A percentile compares a stretch with the other conserved stretches of the same genome.
These are phyloP conservation scores for Liriodendron chinense DNA, from an alignment of 164 flowering plant species.

Conservation along the genomic window DNA sequence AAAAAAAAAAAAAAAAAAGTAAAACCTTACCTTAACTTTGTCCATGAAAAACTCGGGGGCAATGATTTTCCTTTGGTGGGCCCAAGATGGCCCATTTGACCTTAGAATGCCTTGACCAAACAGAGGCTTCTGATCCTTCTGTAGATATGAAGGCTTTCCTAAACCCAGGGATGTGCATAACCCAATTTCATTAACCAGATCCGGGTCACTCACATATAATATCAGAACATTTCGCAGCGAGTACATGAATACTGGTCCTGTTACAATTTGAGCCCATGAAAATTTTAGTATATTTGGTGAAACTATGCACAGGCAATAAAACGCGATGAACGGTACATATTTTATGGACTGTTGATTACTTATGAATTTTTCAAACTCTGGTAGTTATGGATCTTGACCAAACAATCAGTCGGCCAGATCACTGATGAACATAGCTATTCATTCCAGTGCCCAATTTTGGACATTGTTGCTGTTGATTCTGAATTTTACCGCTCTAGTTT, in stretches of 20 bases:
- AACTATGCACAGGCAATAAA: too few relatives aligned
- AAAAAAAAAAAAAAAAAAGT: too few relatives aligned
- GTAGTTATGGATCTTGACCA: too few relatives aligned
- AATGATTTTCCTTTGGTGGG: constrained; percentile 43
- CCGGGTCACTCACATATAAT: constrained; percentile 25
- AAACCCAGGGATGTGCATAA: constrained; percentile 27
- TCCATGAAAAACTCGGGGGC: constrained; percentile 41
- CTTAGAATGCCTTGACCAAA: constrained; percentile 44
- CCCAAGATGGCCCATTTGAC: constrained; percentile 43
- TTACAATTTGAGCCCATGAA: neutral
- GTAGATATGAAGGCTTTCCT: constrained; percentile 35
- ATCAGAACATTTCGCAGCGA: constrained; percentile 26
- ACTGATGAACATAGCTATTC: too few relatives aligned
- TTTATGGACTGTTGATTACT: too few relatives aligned
- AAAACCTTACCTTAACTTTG: constrained; percentile 34
- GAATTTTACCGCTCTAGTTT: too few relatives aligned
- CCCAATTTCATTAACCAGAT: constrained; percentile 36
- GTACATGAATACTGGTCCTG: constrained; percentile 31
- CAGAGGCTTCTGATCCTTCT: constrained; percentile 23
- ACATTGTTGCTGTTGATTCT: too few relatives aligned
- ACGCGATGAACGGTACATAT: too few relatives aligned
- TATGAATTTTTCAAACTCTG: too few relatives aligned
- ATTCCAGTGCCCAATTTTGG: too few relatives aligned
- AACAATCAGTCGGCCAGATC: too few relatives aligned
- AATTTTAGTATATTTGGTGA: neutral